Evolutionary conservation across 2,329 filamentous ascomycete species (phyloP).

Genomic region (Penicillium sp.): DNA sequence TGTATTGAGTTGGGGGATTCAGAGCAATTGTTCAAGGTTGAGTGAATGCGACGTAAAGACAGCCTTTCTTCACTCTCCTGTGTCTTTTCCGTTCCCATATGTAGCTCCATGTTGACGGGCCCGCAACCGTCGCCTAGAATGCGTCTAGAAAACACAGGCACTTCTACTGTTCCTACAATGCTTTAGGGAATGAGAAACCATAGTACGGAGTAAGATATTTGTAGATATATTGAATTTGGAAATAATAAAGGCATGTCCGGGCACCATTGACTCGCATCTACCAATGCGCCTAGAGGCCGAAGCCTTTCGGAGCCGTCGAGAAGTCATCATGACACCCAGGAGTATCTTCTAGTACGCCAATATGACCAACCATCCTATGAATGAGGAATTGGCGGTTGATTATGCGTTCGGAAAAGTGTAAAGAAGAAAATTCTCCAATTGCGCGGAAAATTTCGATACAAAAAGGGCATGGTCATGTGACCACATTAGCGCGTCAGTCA

Average conservation of each 20-base stretch:
- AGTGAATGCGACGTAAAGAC: background rate
- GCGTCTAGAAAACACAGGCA: background rate
- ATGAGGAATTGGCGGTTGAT: conserved; percentile 47
- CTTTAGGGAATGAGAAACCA: background rate
- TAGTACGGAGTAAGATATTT: background rate
- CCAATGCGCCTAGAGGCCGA: conserved; percentile 30
- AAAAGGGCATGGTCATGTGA: conserved; percentile 14
- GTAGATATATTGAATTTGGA: background rate
- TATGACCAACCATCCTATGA: conserved; percentile 49
- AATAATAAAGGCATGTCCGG: conserved; percentile 32
- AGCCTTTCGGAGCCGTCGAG: conserved; percentile 31
- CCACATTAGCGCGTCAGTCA: conserved; percentile 1
- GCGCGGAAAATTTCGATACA: conserved; percentile 17
- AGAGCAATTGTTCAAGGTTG: background rate
- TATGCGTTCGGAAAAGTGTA: conserved; percentile 48
- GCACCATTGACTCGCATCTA: conserved; percentile 39
- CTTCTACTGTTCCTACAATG: background rate
- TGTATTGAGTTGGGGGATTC: background rate
- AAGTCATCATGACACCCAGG: conserved; percentile 31
- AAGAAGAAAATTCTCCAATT: conserved; percentile 27
- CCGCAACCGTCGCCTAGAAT: conserved; percentile 5
- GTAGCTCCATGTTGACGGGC: background rate
- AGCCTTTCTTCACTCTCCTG: background rate
- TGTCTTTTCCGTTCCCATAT: background rate
- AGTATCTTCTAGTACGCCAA: conserved; percentile 46